A percentile compares a stretch with the other conserved stretches of the same genome.
phyloP scores from a whole-genome alignment of 2,329 filamentous ascomycete genomes.

The Botrytis byssoidea region DNA sequence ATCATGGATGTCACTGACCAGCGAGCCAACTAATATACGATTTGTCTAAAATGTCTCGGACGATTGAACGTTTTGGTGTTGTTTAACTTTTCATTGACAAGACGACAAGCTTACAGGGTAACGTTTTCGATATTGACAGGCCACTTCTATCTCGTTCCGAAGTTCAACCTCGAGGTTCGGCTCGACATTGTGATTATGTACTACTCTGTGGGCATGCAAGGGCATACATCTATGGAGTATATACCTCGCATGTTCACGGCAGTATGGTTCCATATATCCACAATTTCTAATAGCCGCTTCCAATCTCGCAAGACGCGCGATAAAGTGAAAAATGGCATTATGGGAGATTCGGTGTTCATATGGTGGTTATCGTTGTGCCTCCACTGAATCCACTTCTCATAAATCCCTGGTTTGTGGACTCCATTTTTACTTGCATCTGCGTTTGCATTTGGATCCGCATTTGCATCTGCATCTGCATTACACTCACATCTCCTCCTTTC shows the following conservation, averaged over 20 bases:
- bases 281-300: slow-evolving; percentile 3
- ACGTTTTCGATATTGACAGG: neutral
- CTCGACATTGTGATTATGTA: neutral
- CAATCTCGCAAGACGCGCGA: slow-evolving; percentile 13
- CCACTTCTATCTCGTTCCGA: slow-evolving; percentile 5
- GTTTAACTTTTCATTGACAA: slow-evolving; percentile 4
- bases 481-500: neutral
- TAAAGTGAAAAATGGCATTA: neutral
- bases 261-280: neutral
- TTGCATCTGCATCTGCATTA: neutral
- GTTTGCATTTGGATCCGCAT: neutral
- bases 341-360: neutral
- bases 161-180: neutral
- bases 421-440: neutral
- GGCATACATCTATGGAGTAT: neutral
- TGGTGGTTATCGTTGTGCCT: neutral
- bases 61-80: neutral
- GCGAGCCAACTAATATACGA: slow-evolving; percentile 1
- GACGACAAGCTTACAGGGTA: slow-evolving; percentile 2
- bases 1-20: slow-evolving; percentile 17
- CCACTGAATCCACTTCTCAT: slow-evolving; percentile 2
- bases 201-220: neutral
- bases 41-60: slow-evolving; percentile 12
- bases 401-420: neutral
- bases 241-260: neutral